A percentile compares a stretch with the other conserved stretches of the same genome.
These are phyloP conservation scores for Dendrobium huoshanense DNA, from an alignment of 106 monocot genomes.

Conservation along the genomic window DNA sequence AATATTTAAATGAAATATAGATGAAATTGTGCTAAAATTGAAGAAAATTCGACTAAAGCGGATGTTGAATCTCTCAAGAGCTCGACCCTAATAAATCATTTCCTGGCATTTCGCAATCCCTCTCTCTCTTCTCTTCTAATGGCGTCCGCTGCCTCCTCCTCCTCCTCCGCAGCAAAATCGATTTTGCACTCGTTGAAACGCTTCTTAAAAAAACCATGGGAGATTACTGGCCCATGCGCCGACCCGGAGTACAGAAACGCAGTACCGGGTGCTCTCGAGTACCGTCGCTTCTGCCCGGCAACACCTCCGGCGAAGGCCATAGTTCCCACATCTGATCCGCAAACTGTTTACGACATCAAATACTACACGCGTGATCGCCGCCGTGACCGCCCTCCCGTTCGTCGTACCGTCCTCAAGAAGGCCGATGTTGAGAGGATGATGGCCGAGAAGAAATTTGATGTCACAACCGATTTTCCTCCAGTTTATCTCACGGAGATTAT, in stretches of 20 bases:
- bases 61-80: too few species aligned
- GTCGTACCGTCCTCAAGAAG: conserved; percentile 55
- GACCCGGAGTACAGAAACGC: conserved; percentile 73
- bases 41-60: too few species aligned
- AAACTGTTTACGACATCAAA: conserved; percentile 86
- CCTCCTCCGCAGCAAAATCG: conserved; percentile 25
- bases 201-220: conserved; percentile 91
- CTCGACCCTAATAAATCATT: too few species aligned
- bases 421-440: conserved; percentile 64
- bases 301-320: conserved; percentile 40
- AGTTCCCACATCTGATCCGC: conserved; percentile 76
- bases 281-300: conserved; percentile 80
- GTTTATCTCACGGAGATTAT: conserved; percentile 55
- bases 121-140: conserved; percentile 5
- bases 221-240: conserved; percentile 91
- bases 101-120: too few species aligned
- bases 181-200: conserved; percentile 38
- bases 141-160: conserved; percentile 3
- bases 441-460: conserved; percentile 60
- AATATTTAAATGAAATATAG: too few species aligned
- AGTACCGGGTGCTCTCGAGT: conserved; percentile 66
- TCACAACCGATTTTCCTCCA: conserved; percentile 41
- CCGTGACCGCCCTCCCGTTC: conserved; percentile 67
- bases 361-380: conserved; percentile 78
- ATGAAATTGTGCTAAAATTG: too few species aligned